Evolutionary conservation across 148 eudicot genomes (phyloP).

Genomic region (Camellia lanceoleosa): DNA sequence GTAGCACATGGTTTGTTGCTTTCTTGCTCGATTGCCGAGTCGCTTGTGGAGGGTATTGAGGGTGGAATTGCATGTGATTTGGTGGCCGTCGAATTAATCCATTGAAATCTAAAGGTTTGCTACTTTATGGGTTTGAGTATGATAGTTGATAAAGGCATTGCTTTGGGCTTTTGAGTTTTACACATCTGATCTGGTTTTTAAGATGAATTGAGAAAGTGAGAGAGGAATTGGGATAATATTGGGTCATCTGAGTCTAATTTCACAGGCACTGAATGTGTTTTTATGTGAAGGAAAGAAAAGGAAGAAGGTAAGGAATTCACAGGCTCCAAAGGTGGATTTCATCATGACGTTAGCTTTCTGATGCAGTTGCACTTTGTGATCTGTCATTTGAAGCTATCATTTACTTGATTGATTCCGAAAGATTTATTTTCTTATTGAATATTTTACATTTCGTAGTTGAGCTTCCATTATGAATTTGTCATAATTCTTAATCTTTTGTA

Average conservation of each 20-base stretch:
- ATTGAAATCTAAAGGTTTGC: neutral
- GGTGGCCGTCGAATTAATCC: neutral
- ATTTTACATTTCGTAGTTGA: neutral
- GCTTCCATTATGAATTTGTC: neutral
- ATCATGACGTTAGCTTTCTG: neutral
- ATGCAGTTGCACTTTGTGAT: neutral
- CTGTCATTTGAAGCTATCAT: neutral
- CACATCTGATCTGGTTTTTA: neutral
- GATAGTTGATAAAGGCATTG: neutral
- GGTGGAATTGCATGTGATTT: slow-evolving; percentile 8
- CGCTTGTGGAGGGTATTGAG: slow-evolving; percentile 10
- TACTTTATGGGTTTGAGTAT: slow-evolving; percentile 11
- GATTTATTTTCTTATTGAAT: neutral
- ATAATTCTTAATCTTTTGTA: neutral
- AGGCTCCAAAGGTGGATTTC: neutral
- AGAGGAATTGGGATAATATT: neutral
- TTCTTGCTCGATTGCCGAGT: slow-evolving; percentile 15
- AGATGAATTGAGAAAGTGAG: neutral
- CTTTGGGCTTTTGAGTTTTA: neutral
- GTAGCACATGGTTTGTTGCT: slow-evolving; percentile 21
- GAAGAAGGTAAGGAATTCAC: neutral
- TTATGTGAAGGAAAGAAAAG: slow-evolving; percentile 4
- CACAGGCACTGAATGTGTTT: neutral
- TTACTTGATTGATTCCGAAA: neutral
- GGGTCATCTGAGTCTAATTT: neutral